These are phyloP conservation scores for Oryza rufipogon DNA, from an alignment of 176 grass and related monocot genomes.

Conservation along the genomic window DNA sequence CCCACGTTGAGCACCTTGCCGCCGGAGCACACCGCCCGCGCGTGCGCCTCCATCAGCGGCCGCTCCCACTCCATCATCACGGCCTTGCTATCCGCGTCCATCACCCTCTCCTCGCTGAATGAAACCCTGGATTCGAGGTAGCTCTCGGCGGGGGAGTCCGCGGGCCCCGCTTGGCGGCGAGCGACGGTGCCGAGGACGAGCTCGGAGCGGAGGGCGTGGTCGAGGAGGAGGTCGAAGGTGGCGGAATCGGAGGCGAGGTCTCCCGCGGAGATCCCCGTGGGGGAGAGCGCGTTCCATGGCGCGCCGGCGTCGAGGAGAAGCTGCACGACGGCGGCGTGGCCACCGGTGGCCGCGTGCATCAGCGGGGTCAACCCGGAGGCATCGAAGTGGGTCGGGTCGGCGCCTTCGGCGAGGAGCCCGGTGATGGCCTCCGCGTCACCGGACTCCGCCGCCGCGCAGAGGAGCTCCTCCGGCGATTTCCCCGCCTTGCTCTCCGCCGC, in stretches of 20 bases:
- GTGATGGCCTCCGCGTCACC: slow-evolving; percentile 44
- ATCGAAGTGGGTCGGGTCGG: slow-evolving; percentile 77
- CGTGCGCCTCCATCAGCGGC: slow-evolving; percentile 96
- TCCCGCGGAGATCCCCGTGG: slow-evolving; percentile 62
- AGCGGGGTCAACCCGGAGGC: slow-evolving; percentile 64
- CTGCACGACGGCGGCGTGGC: slow-evolving; percentile 52
- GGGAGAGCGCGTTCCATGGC: slow-evolving; percentile 83
- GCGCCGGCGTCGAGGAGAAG: slow-evolving; percentile 71
- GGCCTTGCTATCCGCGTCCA: slow-evolving; percentile 90
- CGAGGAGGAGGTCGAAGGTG: slow-evolving; percentile 77
- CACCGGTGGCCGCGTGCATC: slow-evolving; percentile 73
- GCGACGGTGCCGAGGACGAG: slow-evolving; percentile 81
- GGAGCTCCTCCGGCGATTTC: slow-evolving; percentile 64
- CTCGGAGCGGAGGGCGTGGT: slow-evolving; percentile 83
- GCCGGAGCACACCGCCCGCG: slow-evolving; percentile 69
- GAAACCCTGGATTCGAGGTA: slow-evolving; percentile 83
- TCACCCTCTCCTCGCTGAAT: slow-evolving; percentile 79
- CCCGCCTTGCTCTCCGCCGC: slow-evolving; percentile 45
- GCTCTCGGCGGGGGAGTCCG: slow-evolving; percentile 16
- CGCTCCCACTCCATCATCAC: slow-evolving; percentile 99
- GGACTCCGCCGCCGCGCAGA: slow-evolving; percentile 62
- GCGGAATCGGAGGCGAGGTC: slow-evolving; percentile 67
- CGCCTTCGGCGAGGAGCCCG: slow-evolving; percentile 51
- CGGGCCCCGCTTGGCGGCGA: slow-evolving; percentile 35
- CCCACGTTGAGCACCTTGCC: slow-evolving; percentile 82